phyloP scores from a whole-genome alignment of 306 rosid genomes.

The Prunus fruticosa region DNA sequence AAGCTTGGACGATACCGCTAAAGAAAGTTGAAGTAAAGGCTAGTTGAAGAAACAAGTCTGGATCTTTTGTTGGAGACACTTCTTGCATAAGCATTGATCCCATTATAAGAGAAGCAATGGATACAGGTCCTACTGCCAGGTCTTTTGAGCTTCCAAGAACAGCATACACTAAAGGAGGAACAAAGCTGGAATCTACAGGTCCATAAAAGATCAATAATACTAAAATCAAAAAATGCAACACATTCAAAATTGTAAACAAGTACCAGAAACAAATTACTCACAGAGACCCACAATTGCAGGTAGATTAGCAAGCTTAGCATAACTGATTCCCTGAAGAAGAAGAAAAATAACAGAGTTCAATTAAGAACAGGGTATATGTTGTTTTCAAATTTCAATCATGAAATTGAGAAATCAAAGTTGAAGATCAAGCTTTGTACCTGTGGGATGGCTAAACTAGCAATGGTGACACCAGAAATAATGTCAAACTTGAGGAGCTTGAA shows the following conservation, averaged over 20 bases:
- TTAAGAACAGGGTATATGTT: neutral
- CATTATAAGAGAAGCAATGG: constrained; percentile 86
- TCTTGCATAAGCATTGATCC: constrained; percentile 84
- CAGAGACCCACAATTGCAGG: constrained; percentile 97
- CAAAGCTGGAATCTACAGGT: constrained; percentile 87
- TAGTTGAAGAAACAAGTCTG: constrained; percentile 68
- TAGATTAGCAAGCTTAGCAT: constrained; percentile 87
- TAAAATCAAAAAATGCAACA: neutral
- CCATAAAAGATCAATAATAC: neutral
- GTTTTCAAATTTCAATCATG: too few species aligned
- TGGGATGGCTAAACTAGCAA: constrained; percentile 96
- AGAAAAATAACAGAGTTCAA: neutral
- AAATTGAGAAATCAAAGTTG: neutral
- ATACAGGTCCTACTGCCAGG: constrained; percentile 97
- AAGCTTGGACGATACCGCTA: constrained; percentile 86
- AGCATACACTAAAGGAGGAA: constrained; percentile 91
- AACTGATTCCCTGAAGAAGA: constrained; percentile 73
- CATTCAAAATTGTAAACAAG: neutral
- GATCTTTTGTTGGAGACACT: constrained; percentile 70
- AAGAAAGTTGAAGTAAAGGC: constrained; percentile 86
- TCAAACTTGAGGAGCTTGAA: constrained; percentile 78
- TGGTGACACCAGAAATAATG: constrained; percentile 89
- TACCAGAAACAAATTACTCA: constrained; percentile 35
- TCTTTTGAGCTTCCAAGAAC: constrained; percentile 94
- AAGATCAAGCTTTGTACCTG: constrained; percentile 41